phyloP scores from a whole-genome alignment of 805 yeast species.

The Cyberlindnera suaveolens region DNA sequence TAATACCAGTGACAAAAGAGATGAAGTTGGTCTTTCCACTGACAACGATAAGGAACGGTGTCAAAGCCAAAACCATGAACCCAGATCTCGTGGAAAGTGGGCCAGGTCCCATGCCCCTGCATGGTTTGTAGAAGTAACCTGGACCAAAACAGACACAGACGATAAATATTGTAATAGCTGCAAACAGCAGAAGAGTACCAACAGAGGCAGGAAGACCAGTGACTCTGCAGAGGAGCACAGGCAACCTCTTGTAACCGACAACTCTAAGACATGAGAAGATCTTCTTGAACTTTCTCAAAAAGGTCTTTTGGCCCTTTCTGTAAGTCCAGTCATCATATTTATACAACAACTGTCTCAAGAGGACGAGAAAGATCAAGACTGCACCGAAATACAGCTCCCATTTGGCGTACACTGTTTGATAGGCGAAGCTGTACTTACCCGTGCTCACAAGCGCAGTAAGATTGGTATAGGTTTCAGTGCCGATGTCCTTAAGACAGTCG shows the following conservation, averaged over 20 bases:
- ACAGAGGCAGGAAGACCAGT: conserved; percentile 33
- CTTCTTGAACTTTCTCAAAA: conserved; percentile 9
- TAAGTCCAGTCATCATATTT: conserved; percentile 12
- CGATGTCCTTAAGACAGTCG: conserved; percentile 14
- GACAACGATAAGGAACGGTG: conserved; percentile 43
- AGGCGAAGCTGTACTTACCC: conserved; percentile 13
- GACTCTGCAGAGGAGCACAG: conserved; percentile 26
- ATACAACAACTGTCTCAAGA: conserved; percentile 6
- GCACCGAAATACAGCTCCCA: conserved; percentile 16
- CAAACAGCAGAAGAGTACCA: conserved; percentile 29
- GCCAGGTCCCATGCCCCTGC: conserved; percentile 53
- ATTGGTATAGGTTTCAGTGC: conserved; percentile 1
- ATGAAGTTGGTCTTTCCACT: conserved; percentile 49
- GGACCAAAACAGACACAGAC: conserved; percentile 35
- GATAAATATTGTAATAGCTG: conserved; percentile 28
- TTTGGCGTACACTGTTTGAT: conserved; percentile 11
- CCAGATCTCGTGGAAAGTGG: conserved; percentile 52
- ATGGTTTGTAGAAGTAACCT: conserved; percentile 44
- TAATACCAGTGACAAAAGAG: conserved; percentile 43
- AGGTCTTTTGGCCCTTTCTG: conserved; percentile 10
- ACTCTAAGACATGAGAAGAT: conserved; percentile 26
- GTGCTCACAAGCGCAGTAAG: conserved; percentile 8
- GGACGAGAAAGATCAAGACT: conserved; percentile 5
- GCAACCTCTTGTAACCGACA: conserved; percentile 28
- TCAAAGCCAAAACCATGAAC: conserved; percentile 40